Base-by-base conservation (phyloP, 2,329 filamentous ascomycete species). In the Fusarium sp. region DNA sequence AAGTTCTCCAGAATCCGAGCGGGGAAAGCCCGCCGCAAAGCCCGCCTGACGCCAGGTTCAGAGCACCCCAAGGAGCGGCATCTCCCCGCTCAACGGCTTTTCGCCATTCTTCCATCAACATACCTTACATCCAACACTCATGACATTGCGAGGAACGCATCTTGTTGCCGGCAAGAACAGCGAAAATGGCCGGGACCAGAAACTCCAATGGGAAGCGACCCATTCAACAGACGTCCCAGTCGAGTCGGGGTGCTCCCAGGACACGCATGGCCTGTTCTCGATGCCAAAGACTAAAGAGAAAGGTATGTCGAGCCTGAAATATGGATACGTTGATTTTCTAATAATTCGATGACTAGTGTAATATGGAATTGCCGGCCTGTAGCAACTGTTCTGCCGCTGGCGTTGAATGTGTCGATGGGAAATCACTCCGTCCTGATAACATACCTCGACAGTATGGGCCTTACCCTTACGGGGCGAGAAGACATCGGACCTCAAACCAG, bases 241-340 rank as follows among this genome's bases (percentile, higher is more conserved):
- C 48, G 15, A 33, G 26, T n/a, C 33, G 48, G 23, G 38, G 33
- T 52, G 48, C 48, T 17, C 48, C 48, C 23, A 52, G 48, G 32
- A 52, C 48, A 15, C 73, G 77, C 9, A 70, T 82, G 48, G 75
- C 78, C 1, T 78, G 77, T 69, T 71, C 75, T 20, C 76, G 80
- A 8, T 87, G 85, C 60, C 85, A 87, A 64, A 78, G 83, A 44
- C 80, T 85, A 30, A 87, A 87, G 76, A 86, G 87, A 72, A 81
- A 81, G 48, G 84, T 84, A 77, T 27, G 80, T 68, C 17, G 23
- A 17, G 3, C 2, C 18, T n/a, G 18, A 17, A 27, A 6, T 26
- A 1, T 41, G 4, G 12, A 23, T 33, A 14, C 3, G 2, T 38
- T 3, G 2, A 2, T n/a, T 27, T 27, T 13, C 20, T 23, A 23